phyloP scores from a whole-genome alignment of 2,329 filamentous ascomycete species.

The Beauveria bassiana region DNA sequence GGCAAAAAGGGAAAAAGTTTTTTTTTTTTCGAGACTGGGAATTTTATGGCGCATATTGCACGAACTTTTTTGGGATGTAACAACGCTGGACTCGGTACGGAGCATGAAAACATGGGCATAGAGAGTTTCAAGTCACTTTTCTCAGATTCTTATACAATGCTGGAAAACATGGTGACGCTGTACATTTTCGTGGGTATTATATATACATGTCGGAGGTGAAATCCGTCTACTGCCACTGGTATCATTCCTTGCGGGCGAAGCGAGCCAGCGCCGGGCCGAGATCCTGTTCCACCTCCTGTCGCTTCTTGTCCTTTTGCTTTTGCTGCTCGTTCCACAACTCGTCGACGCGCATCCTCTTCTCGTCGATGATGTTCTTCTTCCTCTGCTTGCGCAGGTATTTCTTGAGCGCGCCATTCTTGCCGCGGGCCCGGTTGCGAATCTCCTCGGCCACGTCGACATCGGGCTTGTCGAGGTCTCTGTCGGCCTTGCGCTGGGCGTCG shows the following conservation, averaged over 20 bases:
- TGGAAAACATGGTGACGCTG: neutral
- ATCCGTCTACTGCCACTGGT: neutral
- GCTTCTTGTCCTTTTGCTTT: constrained; percentile 56
- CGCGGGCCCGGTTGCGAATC: constrained; percentile 69
- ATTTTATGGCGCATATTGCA: neutral
- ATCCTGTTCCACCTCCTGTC: constrained; percentile 58
- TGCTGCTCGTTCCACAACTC: constrained; percentile 69
- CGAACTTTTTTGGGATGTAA: neutral
- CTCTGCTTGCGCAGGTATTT: constrained; percentile 89
- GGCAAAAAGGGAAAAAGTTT: neutral
- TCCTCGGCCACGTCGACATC: constrained; percentile 49
- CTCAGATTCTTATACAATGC: neutral
- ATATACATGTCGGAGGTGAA: neutral
- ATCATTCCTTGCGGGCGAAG: constrained; percentile 66
- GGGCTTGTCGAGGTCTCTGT: constrained; percentile 71
- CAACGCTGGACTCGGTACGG: neutral
- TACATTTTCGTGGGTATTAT: constrained; percentile 16
- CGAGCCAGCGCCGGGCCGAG: constrained; percentile 79
- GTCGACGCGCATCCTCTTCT: constrained; percentile 81
- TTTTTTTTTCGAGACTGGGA: neutral
- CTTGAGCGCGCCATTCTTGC: constrained; percentile 81
- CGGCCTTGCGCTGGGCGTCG: constrained; percentile 66
- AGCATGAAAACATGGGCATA: neutral
- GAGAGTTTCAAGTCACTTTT: neutral
- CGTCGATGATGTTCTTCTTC: constrained; percentile 90